Base-by-base conservation (phyloP, 106 monocot species). In the Chionographis japonica region DNA sequence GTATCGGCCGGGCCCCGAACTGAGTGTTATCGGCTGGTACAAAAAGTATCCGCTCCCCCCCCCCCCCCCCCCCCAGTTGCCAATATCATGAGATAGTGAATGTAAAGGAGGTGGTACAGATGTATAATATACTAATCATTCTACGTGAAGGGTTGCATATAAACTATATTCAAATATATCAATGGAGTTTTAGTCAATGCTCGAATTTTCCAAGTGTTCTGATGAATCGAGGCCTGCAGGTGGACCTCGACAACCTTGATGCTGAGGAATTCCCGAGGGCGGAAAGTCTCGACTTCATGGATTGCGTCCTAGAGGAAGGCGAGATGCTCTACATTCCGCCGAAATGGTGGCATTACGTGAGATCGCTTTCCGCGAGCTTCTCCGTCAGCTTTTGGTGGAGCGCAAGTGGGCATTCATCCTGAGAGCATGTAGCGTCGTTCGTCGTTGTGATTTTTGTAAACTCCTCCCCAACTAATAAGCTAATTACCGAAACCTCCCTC, bases 351-450 rank as follows among this genome's bases (percentile, higher is more conserved):
- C 89, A 90, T 41, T 90, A 90, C 76, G 90, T 90, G 72, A 86
- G 75, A 65, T 80, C 85, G 49, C 90, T 90, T 41, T 75, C 92
- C 10, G 68, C 73, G 17, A 92, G 97, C 43, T 89, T 97, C 76
- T 97, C 97, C 54, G 97, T 97, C 54, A 92, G 92, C 73, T 97
- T 97, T 86, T 90, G 92, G 89, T 97, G 89, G 97, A 68, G 63
- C 37, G 65, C 65, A 7, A 7, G 60, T 51, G 63, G 63, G 8
- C 69, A 37, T 62, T 58, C 12, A 50, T 18, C 27, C 55, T 75
- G 54, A 41, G 63, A 51, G 60, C 13, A 70, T 20, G 51, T 37
- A 12, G 19, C 14, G 19, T 37, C 14, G 4, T 50, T 39, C 9
- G 40, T 46, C 46, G 5, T 10, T 46, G 27, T 0, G 27, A 27